phyloP scores from a whole-genome alignment of 2,329 filamentous ascomycete species.

The Colletotrichum lentis region DNA sequence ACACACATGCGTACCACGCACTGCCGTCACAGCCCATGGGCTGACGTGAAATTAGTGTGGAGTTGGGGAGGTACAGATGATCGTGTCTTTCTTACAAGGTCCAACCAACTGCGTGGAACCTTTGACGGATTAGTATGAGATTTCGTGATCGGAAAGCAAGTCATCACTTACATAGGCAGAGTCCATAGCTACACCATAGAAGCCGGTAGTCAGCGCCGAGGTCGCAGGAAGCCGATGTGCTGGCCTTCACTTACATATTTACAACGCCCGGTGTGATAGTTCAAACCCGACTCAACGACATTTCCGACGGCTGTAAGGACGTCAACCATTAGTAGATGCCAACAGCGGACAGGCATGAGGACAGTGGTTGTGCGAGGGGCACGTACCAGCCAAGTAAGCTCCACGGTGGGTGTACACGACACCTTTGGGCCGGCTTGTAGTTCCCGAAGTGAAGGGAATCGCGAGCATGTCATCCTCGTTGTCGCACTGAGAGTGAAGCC shows the following conservation, averaged over 20 bases:
- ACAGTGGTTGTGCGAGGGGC: too few relatives aligned
- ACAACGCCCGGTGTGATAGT: slow-evolving; percentile 72
- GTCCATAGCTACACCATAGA: slow-evolving; percentile 72
- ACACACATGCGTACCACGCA: slow-evolving; percentile 79
- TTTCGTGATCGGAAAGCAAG: slow-evolving; percentile 43
- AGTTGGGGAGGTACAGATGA: too few relatives aligned
- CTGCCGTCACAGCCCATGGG: slow-evolving; percentile 91
- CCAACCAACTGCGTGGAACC: slow-evolving; percentile 78
- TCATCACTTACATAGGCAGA: slow-evolving; percentile 81
- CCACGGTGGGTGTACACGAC: slow-evolving; percentile 92
- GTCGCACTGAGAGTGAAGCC: slow-evolving; percentile 72
- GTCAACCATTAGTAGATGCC: not conserved
- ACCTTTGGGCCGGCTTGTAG: slow-evolving; percentile 90
- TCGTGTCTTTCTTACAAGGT: slow-evolving; percentile 54
- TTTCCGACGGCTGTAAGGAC: slow-evolving; percentile 78
- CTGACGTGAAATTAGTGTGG: slow-evolving; percentile 1
- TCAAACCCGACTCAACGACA: slow-evolving; percentile 87
- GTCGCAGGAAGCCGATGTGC: not conserved
- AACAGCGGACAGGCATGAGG: not conserved
- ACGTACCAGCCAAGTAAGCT: slow-evolving; percentile 55
- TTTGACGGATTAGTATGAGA: slow-evolving; percentile 39
- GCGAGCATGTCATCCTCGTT: slow-evolving; percentile 85
- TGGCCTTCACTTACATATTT: slow-evolving; percentile 63
- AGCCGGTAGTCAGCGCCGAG: not conserved
- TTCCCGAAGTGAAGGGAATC: slow-evolving; percentile 92